These are phyloP conservation scores for Arctostaphylos glauca DNA, from an alignment of 148 eudicot genomes.

Conservation along the genomic window DNA sequence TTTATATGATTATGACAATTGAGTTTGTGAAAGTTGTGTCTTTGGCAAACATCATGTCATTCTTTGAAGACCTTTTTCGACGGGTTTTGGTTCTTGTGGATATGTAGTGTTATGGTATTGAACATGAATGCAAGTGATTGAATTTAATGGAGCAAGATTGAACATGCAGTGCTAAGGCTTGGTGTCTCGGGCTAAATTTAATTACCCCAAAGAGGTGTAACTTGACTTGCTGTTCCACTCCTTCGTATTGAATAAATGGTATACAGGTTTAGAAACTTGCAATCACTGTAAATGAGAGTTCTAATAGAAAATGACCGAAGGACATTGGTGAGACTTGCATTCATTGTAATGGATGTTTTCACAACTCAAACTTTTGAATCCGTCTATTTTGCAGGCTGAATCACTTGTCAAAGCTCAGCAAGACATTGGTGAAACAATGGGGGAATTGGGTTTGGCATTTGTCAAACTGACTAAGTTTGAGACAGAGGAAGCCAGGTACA, in stretches of 20 bases:
- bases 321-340: not conserved
- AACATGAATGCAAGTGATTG: not conserved
- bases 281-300: not conserved
- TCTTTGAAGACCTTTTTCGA: not conserved
- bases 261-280: not conserved
- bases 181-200: not conserved
- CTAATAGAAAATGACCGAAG: not conserved
- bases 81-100: not conserved
- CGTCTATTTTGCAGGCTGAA: conserved; percentile 45
- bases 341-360: not conserved
- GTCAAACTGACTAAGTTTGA: conserved; percentile 68
- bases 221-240: not conserved
- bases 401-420: conserved; percentile 69
- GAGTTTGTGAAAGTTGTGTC: too few relatives aligned
- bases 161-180: not conserved
- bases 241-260: not conserved
- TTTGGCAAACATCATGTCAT: too few relatives aligned
- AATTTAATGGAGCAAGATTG: conserved; percentile 7
- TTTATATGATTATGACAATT: too few relatives aligned
- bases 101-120: not conserved
- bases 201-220: not conserved
- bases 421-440: conserved; percentile 65
- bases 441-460: conserved; percentile 60
- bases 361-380: conserved; percentile 3
- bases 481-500: conserved; percentile 45